phyloP scores from a whole-genome alignment of 352 stramenopile genomes.

The Phytopythium helicoides region DNA sequence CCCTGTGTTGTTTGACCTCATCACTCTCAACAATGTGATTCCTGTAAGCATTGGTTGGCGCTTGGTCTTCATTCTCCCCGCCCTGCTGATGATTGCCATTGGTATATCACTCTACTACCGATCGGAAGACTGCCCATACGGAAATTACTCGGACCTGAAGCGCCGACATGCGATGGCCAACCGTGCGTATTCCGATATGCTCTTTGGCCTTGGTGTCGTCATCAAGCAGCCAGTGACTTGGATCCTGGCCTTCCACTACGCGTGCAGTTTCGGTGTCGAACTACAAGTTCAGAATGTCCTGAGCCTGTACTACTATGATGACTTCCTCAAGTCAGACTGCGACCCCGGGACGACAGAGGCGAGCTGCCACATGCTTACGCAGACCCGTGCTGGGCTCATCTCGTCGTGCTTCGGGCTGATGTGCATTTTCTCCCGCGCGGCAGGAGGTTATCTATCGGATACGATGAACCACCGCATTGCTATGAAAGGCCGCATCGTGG shows the following conservation, averaged over 20 bases:
- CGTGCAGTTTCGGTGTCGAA: slow-evolving; percentile 92
- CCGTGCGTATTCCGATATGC: slow-evolving; percentile 22
- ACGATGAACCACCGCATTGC: slow-evolving; percentile 57
- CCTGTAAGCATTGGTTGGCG: slow-evolving; percentile 77
- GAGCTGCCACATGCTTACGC: slow-evolving; percentile 27
- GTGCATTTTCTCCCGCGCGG: slow-evolving; percentile 90
- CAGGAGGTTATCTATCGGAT: slow-evolving; percentile 85
- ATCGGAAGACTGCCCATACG: slow-evolving; percentile 91
- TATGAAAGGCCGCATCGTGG: slow-evolving; percentile 78
- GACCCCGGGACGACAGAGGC: slow-evolving; percentile 16
- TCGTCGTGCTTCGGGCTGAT: slow-evolving; percentile 92
- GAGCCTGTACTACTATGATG: slow-evolving; percentile 86
- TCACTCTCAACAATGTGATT: slow-evolving; percentile 47
- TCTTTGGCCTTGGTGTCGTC: slow-evolving; percentile 35
- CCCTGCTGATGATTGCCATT: slow-evolving; percentile 68
- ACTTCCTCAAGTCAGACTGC: slow-evolving; percentile 61
- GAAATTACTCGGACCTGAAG: slow-evolving; percentile 67
- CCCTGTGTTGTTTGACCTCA: slow-evolving; percentile 79
- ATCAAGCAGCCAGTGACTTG: slow-evolving; percentile 60
- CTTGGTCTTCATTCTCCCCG: slow-evolving; percentile 83
- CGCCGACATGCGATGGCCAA: slow-evolving; percentile 37
- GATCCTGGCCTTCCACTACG: slow-evolving; percentile 92
- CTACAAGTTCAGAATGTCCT: slow-evolving; percentile 93
- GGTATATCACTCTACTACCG: slow-evolving; percentile 72
- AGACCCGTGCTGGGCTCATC: slow-evolving; percentile 68